Evolutionary conservation across 768 basidiomycete genomes (phyloP).

Genomic region (Naganishia vaughanmartiniae): DNA sequence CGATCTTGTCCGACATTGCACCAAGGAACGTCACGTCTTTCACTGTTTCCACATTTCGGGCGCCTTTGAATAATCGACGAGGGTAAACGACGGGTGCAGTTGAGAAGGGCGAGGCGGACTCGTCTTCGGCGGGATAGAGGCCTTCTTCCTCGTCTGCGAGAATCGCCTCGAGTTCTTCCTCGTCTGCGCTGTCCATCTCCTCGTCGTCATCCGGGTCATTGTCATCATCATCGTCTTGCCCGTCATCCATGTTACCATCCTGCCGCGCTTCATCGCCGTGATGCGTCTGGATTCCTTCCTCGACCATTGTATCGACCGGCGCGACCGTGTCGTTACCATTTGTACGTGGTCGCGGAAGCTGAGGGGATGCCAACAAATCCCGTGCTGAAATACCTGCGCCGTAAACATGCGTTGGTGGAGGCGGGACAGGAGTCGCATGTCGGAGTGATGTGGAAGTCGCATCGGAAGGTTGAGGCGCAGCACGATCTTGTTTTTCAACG

Average conservation of each 20-base stretch:
- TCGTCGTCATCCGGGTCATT: slow-evolving; percentile 49
- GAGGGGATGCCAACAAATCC: slow-evolving; percentile 14
- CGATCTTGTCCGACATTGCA: slow-evolving; percentile 69
- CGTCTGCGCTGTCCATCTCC: slow-evolving; percentile 37
- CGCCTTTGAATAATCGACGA: slow-evolving; percentile 64
- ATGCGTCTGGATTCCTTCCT: slow-evolving; percentile 21
- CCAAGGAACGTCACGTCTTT: slow-evolving; percentile 84
- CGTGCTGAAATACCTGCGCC: slow-evolving; percentile 20
- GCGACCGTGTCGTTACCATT: neutral
- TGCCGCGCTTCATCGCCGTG: slow-evolving; percentile 20
- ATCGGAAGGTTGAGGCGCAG: neutral
- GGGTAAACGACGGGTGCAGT: slow-evolving; percentile 60
- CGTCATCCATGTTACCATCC: slow-evolving; percentile 28
- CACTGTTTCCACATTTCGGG: slow-evolving; percentile 75
- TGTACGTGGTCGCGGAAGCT: slow-evolving; percentile 2
- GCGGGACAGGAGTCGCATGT: neutral
- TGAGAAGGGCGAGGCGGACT: slow-evolving; percentile 3
- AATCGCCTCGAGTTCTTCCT: slow-evolving; percentile 43
- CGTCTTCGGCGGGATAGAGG: slow-evolving; percentile 29
- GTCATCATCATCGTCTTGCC: slow-evolving; percentile 31
- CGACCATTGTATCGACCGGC: neutral
- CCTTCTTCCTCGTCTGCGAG: slow-evolving; percentile 43
- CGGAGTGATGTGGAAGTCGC: neutral
- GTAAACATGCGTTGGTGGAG: neutral
- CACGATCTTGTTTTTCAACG: no score